Conservation (phyloP, 2,329 filamentous ascomycete genomes). For the Podosphaera fusca region DNA sequence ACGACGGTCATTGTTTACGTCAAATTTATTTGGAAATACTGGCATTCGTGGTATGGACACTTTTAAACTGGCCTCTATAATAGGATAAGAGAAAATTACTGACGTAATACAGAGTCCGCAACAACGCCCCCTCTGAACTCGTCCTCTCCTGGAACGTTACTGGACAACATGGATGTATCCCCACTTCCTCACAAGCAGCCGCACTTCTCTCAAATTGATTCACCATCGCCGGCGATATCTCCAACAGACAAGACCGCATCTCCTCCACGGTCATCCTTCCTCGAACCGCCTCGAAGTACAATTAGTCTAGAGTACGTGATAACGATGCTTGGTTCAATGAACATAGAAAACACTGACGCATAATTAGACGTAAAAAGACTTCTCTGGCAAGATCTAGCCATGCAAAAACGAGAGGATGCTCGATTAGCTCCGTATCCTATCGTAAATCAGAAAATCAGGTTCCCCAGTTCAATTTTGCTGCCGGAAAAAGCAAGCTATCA, state of each 20-base stretch:
- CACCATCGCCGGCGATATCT: slow-evolving; percentile 38
- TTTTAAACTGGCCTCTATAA: slow-evolving; percentile 11
- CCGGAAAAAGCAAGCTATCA: slow-evolving; percentile 24
- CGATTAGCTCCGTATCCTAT: slow-evolving; percentile 38
- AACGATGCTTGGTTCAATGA: slow-evolving; percentile 2
- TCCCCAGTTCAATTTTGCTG: slow-evolving; percentile 54
- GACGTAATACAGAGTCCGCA: slow-evolving; percentile 35
- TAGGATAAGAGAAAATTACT: slow-evolving; percentile 10
- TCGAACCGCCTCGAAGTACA: slow-evolving; percentile 25
- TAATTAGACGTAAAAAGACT: slow-evolving; percentile 38
- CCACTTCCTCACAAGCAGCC: slow-evolving; percentile 72
- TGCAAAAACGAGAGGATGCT: slow-evolving; percentile 49
- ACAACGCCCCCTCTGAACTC: slow-evolving; percentile 69
- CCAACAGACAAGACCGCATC: slow-evolving; percentile 27
- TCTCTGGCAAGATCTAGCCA: slow-evolving; percentile 53
- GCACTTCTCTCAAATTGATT: slow-evolving; percentile 38
- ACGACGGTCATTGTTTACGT: slow-evolving; percentile 63
- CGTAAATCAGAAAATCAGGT: slow-evolving; percentile 41
- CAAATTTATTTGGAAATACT: slow-evolving; percentile 32
- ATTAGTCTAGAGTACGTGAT: slow-evolving; percentile 28
- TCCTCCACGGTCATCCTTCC: slow-evolving; percentile 23
- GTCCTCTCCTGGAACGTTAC: slow-evolving; percentile 51
- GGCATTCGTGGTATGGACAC: slow-evolving; percentile 8
- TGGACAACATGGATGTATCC: slow-evolving; percentile 81
- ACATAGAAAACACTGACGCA: slow-evolving; percentile 3